Percentiles rank a stretch among this genome's conserved stretches.
Conservation (phyloP, 208 protist genomes). For the Trypanosoma rangeli region DNA sequence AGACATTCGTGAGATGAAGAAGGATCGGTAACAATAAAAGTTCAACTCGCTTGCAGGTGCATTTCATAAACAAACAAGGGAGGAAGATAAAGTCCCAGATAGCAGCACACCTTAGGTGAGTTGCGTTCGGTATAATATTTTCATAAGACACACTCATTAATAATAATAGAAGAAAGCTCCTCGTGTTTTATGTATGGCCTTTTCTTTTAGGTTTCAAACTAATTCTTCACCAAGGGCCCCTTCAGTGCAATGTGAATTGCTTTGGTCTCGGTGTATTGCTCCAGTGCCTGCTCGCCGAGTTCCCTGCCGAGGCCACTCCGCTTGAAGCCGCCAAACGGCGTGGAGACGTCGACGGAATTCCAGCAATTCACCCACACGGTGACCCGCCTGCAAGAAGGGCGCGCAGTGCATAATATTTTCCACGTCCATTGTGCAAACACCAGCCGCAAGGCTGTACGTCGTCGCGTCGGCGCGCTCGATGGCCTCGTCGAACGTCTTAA, state of each 20-base stretch:
- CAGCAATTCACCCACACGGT: conserved; percentile 91
- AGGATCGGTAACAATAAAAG: too few relatives aligned
- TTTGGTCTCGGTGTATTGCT: conserved; percentile 79
- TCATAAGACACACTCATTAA: too few relatives aligned
- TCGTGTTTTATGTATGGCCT: too few relatives aligned
- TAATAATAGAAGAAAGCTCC: too few relatives aligned
- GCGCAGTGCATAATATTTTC: conserved; percentile 62
- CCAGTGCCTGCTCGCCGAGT: conserved; percentile 61
- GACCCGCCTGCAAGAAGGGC: conserved; percentile 65
- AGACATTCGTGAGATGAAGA: too few relatives aligned
- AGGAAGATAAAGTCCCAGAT: too few relatives aligned
- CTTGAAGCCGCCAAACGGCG: conserved; percentile 90
- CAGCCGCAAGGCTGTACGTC: conserved; percentile 85
- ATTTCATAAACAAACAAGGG: too few relatives aligned
- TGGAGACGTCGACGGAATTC: conserved; percentile 70
- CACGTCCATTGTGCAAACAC: conserved; percentile 72
- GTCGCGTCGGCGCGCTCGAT: conserved; percentile 76
- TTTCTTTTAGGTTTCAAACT: conserved; percentile 13
- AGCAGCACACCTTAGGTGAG: too few relatives aligned
- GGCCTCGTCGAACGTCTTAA: conserved; percentile 76
- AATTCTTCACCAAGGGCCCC: conserved; percentile 62
- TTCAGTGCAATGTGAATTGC: conserved; percentile 58
- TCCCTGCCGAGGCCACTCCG: conserved; percentile 85
- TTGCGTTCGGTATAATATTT: too few relatives aligned
- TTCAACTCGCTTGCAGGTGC: too few relatives aligned